phyloP scores from a whole-genome alignment of 2,329 filamentous ascomycete species.

The Epichloe baconii region DNA sequence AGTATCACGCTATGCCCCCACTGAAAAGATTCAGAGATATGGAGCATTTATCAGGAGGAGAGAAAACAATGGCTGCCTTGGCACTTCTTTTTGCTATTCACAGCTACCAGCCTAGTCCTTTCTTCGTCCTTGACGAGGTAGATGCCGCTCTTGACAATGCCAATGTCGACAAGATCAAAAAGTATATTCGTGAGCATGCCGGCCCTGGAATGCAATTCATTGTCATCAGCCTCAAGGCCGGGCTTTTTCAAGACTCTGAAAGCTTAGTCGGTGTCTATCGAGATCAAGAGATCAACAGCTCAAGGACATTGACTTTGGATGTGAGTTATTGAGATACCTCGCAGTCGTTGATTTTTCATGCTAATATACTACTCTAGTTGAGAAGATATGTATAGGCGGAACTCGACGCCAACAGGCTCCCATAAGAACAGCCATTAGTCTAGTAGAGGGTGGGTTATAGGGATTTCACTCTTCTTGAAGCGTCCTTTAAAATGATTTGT shows the following conservation, averaged over 20 bases:
- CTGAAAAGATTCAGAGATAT: constrained; percentile 98
- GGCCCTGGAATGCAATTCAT: constrained; percentile 98
- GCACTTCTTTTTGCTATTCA: constrained; percentile 96
- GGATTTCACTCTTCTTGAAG: too few relatives aligned
- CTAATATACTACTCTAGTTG: constrained; percentile 13
- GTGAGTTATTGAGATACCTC: constrained; percentile 43
- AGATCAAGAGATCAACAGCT: constrained; percentile 88
- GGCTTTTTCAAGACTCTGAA: constrained; percentile 92
- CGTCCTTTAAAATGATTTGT: too few relatives aligned
- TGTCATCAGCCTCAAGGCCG: constrained; percentile 91
- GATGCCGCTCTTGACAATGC: constrained; percentile 97
- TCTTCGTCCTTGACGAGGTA: constrained; percentile 97
- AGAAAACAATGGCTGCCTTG: constrained; percentile 97
- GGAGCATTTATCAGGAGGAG: constrained; percentile 93
- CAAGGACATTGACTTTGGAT: constrained; percentile 83
- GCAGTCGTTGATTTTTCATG: not conserved
- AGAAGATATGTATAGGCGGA: constrained; percentile 20
- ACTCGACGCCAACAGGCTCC: not conserved
- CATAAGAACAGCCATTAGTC: not conserved
- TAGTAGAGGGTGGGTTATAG: not conserved
- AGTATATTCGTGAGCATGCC: constrained; percentile 88
- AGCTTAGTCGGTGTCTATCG: constrained; percentile 90
- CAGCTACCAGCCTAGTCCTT: constrained; percentile 87
- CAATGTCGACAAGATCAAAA: constrained; percentile 90
- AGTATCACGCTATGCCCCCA: constrained; percentile 97